These are phyloP conservation scores for Daldinia decipiens DNA, from an alignment of 495 filamentous ascomycete species.

Conservation along the genomic window DNA sequence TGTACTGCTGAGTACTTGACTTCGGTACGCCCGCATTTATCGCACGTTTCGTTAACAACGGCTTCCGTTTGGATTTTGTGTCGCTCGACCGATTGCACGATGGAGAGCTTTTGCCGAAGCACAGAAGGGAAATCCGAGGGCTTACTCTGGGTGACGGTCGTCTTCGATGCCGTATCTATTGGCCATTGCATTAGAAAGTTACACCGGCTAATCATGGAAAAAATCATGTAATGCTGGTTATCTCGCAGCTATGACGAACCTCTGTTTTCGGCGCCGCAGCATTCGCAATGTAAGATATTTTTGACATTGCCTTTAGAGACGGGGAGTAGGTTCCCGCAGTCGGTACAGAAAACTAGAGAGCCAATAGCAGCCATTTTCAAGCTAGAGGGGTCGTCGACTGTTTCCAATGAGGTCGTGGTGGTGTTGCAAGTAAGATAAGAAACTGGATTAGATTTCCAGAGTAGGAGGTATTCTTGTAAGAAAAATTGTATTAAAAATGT, in stretches of 20 bases:
- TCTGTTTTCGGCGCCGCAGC: conserved; percentile 85
- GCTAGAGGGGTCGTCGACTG: background rate
- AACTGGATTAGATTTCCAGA: background rate
- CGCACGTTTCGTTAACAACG: conserved; percentile 74
- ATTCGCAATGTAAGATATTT: conserved; percentile 79
- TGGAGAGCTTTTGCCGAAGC: conserved; percentile 84
- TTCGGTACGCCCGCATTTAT: conserved; percentile 81
- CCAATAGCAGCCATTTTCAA: conserved; percentile 82
- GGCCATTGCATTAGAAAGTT: conserved; percentile 22
- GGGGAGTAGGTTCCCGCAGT: conserved; percentile 91
- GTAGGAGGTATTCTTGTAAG: background rate
- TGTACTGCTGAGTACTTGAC: conserved; percentile 89
- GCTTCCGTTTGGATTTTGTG: conserved; percentile 82
- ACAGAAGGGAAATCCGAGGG: conserved; percentile 87
- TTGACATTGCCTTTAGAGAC: conserved; percentile 77
- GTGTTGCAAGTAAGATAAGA: background rate
- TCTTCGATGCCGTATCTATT: conserved; percentile 81
- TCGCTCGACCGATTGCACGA: conserved; percentile 81
- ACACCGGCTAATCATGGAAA: background rate
- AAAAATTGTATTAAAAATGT: conserved; percentile 3
- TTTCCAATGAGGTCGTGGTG: background rate
- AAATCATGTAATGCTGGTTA: background rate
- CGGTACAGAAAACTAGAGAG: conserved; percentile 91
- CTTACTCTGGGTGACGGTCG: conserved; percentile 83
- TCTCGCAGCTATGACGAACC: conserved; percentile 60